phyloP scores from a whole-genome alignment of 345 rosid genomes.

The Pugionium dolabratum region DNA sequence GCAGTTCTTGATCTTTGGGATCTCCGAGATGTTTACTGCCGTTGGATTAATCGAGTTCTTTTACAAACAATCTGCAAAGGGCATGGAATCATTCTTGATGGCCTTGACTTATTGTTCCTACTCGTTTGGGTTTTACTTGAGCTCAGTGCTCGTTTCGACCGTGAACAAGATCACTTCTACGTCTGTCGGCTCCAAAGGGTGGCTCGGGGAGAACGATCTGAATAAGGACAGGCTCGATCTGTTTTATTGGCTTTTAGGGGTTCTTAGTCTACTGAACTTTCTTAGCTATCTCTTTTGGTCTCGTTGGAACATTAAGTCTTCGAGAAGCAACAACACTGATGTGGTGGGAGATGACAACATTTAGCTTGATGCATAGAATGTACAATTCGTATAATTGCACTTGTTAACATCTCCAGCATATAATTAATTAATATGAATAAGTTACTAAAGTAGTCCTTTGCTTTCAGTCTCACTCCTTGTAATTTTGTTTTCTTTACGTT shows the following conservation, averaged over 20 bases:
- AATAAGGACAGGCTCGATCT: slow-evolving; percentile 90
- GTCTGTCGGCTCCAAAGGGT: slow-evolving; percentile 50
- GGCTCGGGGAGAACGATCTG: slow-evolving; percentile 80
- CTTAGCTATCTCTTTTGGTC: slow-evolving; percentile 83
- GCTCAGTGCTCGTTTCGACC: slow-evolving; percentile 82
- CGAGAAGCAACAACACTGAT: slow-evolving; percentile 33
- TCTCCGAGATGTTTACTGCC: slow-evolving; percentile 95
- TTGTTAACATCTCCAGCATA: slow-evolving; percentile 22
- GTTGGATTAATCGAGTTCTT: slow-evolving; percentile 95
- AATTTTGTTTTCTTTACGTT: background rate
- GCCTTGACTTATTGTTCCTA: slow-evolving; percentile 92
- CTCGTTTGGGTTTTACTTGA: slow-evolving; percentile 86
- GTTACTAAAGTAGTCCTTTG: slow-evolving; percentile 10
- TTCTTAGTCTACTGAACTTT: slow-evolving; percentile 80
- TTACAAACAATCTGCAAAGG: slow-evolving; percentile 82
- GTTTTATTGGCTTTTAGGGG: slow-evolving; percentile 89
- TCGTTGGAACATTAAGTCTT: slow-evolving; percentile 53
- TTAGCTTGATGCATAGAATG: slow-evolving; percentile 34
- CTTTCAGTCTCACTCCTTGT: slow-evolving; percentile 15
- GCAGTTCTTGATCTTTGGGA: slow-evolving; percentile 83
- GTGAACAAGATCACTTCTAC: slow-evolving; percentile 69
- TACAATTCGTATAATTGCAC: slow-evolving; percentile 29
- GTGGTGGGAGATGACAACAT: slow-evolving; percentile 37
- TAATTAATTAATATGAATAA: slow-evolving; percentile 27
- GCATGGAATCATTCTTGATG: slow-evolving; percentile 83